Evolutionary conservation across 176 grass and related monocot species (phyloP).

Genomic region (Dactylis glomerata): DNA sequence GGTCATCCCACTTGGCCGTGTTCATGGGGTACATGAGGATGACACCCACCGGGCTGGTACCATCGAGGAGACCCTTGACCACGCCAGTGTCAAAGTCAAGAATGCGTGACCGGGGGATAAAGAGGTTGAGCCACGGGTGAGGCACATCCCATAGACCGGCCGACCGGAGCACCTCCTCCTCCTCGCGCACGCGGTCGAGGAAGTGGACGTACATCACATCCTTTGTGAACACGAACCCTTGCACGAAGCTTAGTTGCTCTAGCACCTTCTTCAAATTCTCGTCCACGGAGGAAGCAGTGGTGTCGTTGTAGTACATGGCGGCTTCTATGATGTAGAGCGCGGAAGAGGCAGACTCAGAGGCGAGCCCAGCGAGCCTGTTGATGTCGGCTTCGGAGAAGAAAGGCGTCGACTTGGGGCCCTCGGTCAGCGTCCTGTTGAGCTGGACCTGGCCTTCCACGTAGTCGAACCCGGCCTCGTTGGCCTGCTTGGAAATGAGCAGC

Average conservation of each 20-base stretch:
- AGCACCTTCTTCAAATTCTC: constrained; percentile 36
- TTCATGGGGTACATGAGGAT: constrained; percentile 68
- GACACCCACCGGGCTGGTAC: constrained; percentile 24
- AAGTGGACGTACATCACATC: constrained; percentile 44
- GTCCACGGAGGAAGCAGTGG: neutral
- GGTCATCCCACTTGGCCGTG: constrained; percentile 36
- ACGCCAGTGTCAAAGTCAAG: constrained; percentile 48
- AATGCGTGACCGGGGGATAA: constrained; percentile 50
- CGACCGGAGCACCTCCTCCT: constrained; percentile 35
- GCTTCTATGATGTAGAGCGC: constrained; percentile 53
- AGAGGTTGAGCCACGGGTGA: constrained; percentile 74
- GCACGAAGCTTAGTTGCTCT: constrained; percentile 15
- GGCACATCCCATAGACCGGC: constrained; percentile 40
- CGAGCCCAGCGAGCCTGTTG: constrained; percentile 26
- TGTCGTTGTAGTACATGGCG: constrained; percentile 39
- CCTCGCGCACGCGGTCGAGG: constrained; percentile 40
- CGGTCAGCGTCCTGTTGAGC: constrained; percentile 1
- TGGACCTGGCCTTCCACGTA: constrained; percentile 63
- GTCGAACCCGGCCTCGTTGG: constrained; percentile 11
- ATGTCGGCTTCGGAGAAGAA: constrained; percentile 48
- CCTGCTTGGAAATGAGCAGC: constrained; percentile 30
- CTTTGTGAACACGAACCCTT: constrained; percentile 41
- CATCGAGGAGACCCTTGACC: constrained; percentile 36
- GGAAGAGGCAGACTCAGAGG: neutral
- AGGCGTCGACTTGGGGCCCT: constrained; percentile 33